These are phyloP conservation scores for Coelomomyces lativittatus DNA, from an alignment of 371 early-diverging fungal genomes.

Conservation along the genomic window DNA sequence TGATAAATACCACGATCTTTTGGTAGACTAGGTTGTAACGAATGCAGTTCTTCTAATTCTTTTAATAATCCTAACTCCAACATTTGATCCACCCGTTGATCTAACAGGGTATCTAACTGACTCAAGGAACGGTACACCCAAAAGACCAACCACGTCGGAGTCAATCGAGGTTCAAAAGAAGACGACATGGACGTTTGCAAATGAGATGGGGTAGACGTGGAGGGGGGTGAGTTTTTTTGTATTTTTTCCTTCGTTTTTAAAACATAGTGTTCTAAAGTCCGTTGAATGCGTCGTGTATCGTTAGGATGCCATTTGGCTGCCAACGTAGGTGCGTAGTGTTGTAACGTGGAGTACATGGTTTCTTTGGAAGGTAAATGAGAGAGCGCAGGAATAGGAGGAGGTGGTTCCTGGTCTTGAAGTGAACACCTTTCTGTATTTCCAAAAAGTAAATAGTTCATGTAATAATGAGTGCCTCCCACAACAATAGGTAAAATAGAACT, in stretches of 20 bases:
- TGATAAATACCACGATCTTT: slow-evolving; percentile 59
- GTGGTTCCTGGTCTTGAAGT: not conserved
- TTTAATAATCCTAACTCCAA: slow-evolving; percentile 53
- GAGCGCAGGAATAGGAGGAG: slow-evolving; percentile 1
- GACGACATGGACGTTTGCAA: slow-evolving; percentile 9
- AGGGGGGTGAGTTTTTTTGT: not conserved
- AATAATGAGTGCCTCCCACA: slow-evolving; percentile 92
- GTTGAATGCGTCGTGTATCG: slow-evolving; percentile 63
- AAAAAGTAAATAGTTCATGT: slow-evolving; percentile 73
- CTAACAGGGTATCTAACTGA: not conserved
- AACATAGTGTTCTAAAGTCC: slow-evolving; percentile 42
- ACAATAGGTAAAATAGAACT: slow-evolving; percentile 58
- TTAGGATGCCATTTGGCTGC: slow-evolving; percentile 79
- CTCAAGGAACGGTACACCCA: slow-evolving; percentile 27
- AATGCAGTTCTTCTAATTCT: slow-evolving; percentile 53
- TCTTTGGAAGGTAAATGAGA: not conserved
- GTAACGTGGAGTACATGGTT: no score
- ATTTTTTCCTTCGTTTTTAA: slow-evolving; percentile 8
- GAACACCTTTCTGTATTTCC: slow-evolving; percentile 14
- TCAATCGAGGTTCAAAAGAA: no score
- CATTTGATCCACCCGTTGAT: not conserved
- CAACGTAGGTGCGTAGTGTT: slow-evolving; percentile 13
- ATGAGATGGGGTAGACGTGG: not conserved
- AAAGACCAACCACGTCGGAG: slow-evolving; percentile 53
- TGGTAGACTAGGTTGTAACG: slow-evolving; percentile 12